These are phyloP conservation scores for Aegilops tauschii DNA, from an alignment of 176 grass and related monocot species.

Conservation along the genomic window DNA sequence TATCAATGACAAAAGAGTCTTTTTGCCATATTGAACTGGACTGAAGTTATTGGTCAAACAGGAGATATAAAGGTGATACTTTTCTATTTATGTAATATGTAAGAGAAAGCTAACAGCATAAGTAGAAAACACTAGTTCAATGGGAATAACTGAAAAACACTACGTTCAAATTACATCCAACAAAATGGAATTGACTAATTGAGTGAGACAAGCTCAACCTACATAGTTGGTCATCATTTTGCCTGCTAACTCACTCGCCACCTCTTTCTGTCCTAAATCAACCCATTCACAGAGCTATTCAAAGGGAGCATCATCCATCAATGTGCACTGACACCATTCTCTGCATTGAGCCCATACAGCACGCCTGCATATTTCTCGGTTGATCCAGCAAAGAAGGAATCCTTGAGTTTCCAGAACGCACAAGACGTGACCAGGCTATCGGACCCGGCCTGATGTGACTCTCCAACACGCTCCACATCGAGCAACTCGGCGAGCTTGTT, in stretches of 20 bases:
- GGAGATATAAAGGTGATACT: background rate
- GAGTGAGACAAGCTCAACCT: slow-evolving; percentile 33
- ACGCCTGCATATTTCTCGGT: slow-evolving; percentile 96
- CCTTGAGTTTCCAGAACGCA: slow-evolving; percentile 82
- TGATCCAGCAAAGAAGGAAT: slow-evolving; percentile 73
- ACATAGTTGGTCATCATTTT: background rate
- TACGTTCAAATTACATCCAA: slow-evolving; percentile 23
- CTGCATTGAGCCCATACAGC: slow-evolving; percentile 79
- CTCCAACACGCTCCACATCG: slow-evolving; percentile 90
- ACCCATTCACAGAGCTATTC: slow-evolving; percentile 53
- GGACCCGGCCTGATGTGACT: slow-evolving; percentile 89
- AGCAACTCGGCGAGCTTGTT: slow-evolving; percentile 93
- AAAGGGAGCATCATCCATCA: slow-evolving; percentile 44
- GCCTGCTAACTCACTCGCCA: slow-evolving; percentile 14
- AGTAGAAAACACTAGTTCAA: slow-evolving; percentile 29
- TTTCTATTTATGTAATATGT: background rate
- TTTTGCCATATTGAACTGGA: background rate
- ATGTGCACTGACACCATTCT: slow-evolving; percentile 79
- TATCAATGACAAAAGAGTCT: background rate
- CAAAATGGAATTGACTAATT: slow-evolving; percentile 8
- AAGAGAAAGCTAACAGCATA: slow-evolving; percentile 11
- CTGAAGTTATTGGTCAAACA: background rate
- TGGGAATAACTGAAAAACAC: slow-evolving; percentile 13
- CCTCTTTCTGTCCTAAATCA: slow-evolving; percentile 29
- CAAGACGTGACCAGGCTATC: slow-evolving; percentile 87